Evolutionary conservation across 768 basidiomycete species (phyloP).

Genomic region (Pleurotus platypus): DNA sequence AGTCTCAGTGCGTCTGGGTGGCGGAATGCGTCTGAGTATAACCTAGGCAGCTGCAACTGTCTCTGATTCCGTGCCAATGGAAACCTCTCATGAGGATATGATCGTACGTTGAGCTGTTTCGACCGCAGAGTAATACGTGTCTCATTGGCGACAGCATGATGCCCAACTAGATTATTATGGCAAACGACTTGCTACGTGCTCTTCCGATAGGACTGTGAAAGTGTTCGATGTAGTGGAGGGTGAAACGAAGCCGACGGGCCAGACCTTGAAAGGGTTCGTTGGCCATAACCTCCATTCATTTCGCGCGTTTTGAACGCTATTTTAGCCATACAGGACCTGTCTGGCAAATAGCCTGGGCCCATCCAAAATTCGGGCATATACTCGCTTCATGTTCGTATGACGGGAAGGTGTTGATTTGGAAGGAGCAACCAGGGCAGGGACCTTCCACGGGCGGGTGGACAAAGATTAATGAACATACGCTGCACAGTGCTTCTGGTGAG

Average conservation of each 20-base stretch:
- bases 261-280: constrained; percentile 76
- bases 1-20: no score
- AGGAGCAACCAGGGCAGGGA: constrained; percentile 71
- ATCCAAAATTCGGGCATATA: constrained; percentile 95
- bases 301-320: constrained; percentile 2
- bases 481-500: constrained; percentile 91
- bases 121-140: constrained; percentile 5
- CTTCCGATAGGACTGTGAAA: constrained; percentile 91
- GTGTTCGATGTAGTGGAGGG: constrained; percentile 94
- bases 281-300: neutral
- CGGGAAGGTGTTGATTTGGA: constrained; percentile 98
- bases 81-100: constrained; percentile 98
- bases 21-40: no score
- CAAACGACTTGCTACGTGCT: constrained; percentile 94
- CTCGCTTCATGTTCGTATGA: constrained; percentile 99
- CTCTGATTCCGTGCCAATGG: constrained; percentile 77
- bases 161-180: constrained; percentile 98
- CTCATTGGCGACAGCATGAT: constrained; percentile 68
- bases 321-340: constrained; percentile 92
- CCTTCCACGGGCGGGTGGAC: constrained; percentile 69
- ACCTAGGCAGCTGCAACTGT: constrained; percentile 46
- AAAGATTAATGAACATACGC: constrained; percentile 91
- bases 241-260: constrained; percentile 68
- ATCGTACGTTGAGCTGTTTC: constrained; percentile 58
- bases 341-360: constrained; percentile 98